Conservation (phyloP, 2,329 filamentous ascomycete genomes). For the Fusarium sp. region DNA sequence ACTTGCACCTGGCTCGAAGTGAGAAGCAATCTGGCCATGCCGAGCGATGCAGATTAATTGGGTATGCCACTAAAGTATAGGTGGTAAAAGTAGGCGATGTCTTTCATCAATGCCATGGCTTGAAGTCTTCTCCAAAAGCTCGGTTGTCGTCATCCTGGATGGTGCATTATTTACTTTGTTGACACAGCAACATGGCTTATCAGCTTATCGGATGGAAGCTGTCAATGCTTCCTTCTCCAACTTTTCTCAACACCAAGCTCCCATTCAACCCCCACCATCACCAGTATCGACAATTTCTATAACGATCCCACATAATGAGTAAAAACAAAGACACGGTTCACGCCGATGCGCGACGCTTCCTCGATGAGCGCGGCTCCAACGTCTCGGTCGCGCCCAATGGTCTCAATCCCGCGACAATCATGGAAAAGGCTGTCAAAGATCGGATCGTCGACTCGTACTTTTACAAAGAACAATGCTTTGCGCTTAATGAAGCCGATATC, state of each 20-base stretch:
- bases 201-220: conserved; percentile 33
- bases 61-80: not conserved
- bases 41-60: not conserved
- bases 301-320: conserved; percentile 42
- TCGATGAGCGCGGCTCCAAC: conserved; percentile 88
- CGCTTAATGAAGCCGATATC: conserved; percentile 82
- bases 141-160: conserved; percentile 31
- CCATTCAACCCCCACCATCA: conserved; percentile 20
- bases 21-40: conserved; percentile 63
- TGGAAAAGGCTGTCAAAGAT: conserved; percentile 95
- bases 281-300: conserved; percentile 14
- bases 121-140: conserved; percentile 5
- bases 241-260: conserved; percentile 36
- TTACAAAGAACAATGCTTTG: conserved; percentile 99
- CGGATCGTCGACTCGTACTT: conserved; percentile 96
- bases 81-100: not conserved
- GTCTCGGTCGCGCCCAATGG: conserved; percentile 82
- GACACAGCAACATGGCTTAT: conserved; percentile 59
- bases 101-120: not conserved
- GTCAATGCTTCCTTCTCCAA: conserved; percentile 21
- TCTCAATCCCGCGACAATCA: conserved; percentile 92
- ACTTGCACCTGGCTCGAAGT: conserved; percentile 76
- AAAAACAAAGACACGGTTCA: conserved; percentile 66
- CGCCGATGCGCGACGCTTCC: conserved; percentile 82
- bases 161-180: conserved; percentile 46